Evolutionary conservation across 768 basidiomycete species (phyloP).

Genomic region (Leucosporidium yakuticum): DNA sequence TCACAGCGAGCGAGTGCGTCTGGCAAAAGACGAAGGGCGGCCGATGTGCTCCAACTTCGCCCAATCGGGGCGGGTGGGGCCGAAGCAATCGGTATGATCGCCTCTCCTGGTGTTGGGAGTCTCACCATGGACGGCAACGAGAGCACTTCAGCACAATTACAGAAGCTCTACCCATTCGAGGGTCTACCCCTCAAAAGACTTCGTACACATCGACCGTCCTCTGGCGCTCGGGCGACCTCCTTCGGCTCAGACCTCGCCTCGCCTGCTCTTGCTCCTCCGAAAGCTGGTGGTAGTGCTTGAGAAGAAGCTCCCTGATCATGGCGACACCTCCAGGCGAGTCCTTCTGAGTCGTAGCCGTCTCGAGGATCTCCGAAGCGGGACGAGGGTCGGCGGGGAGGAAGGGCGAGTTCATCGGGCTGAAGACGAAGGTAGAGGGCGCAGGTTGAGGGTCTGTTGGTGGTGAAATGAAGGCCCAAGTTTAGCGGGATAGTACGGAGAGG

Average conservation of each 20-base stretch:
- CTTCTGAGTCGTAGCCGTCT: not conserved
- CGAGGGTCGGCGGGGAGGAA: conserved; percentile 62
- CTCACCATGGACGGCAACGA: too few relatives aligned
- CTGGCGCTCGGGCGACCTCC: not conserved
- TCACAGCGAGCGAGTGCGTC: too few relatives aligned
- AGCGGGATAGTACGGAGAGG: too few relatives aligned
- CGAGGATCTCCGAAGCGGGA: conserved; percentile 43
- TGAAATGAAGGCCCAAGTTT: too few relatives aligned
- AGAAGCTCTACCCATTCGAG: too few relatives aligned
- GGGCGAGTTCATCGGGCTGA: conserved; percentile 59
- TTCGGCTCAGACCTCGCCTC: not conserved
- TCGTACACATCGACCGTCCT: not conserved
- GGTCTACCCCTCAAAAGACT: not conserved
- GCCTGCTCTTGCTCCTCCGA: not conserved
- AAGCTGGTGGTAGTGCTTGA: not conserved
- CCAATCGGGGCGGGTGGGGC: too few relatives aligned
- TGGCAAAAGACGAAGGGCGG: too few relatives aligned
- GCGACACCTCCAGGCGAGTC: not conserved
- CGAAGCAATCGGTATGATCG: too few relatives aligned
- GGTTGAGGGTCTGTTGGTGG: conserved; percentile 49
- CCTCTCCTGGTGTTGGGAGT: too few relatives aligned
- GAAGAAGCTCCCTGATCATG: not conserved
- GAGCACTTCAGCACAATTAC: too few relatives aligned
- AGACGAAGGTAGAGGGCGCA: conserved; percentile 54
- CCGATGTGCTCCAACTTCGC: too few relatives aligned